Conservation (phyloP, 805 yeast species). For the Schizosaccharomyces octosporus region DNA sequence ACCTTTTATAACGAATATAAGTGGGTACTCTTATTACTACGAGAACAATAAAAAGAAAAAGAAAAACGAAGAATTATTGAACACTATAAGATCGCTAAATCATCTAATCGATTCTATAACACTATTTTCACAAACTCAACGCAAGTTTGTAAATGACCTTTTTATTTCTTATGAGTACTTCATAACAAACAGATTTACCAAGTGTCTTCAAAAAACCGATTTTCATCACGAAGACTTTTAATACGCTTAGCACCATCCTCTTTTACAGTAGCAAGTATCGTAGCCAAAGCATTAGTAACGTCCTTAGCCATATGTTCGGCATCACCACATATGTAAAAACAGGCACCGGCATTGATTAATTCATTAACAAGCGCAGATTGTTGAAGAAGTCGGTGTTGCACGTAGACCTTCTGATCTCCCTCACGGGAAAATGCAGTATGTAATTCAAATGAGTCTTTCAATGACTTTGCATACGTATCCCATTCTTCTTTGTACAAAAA, state of each 20-base stretch:
- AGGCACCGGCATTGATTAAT: conserved; percentile 34
- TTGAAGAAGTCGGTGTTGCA: conserved; percentile 47
- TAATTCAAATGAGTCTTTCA: conserved; percentile 36
- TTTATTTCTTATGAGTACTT: no score
- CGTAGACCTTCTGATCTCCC: conserved; percentile 39
- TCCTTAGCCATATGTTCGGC: conserved; percentile 87
- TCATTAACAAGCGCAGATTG: conserved; percentile 26
- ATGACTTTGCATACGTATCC: conserved; percentile 26
- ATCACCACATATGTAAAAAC: conserved; percentile 89
- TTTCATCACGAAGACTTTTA: not conserved
- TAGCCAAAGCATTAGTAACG: conserved; percentile 45
- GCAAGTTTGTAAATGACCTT: no score
- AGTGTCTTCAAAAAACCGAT: not conserved
- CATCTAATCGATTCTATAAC: no score
- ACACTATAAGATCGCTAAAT: no score
- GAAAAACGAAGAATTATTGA: no score
- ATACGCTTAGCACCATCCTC: not conserved
- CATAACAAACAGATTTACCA: not conserved
- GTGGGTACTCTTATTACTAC: no score
- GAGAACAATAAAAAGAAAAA: no score
- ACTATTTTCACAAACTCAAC: no score
- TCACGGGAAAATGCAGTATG: conserved; percentile 68
- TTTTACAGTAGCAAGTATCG: conserved; percentile 6
- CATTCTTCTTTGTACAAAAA: conserved; percentile 75
- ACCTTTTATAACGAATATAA: no score